Evolutionary conservation across 495 filamentous ascomycete species (phyloP), one percentile per base, ranked within the genome.

Genomic region (Haplographium delicatum): DNA sequence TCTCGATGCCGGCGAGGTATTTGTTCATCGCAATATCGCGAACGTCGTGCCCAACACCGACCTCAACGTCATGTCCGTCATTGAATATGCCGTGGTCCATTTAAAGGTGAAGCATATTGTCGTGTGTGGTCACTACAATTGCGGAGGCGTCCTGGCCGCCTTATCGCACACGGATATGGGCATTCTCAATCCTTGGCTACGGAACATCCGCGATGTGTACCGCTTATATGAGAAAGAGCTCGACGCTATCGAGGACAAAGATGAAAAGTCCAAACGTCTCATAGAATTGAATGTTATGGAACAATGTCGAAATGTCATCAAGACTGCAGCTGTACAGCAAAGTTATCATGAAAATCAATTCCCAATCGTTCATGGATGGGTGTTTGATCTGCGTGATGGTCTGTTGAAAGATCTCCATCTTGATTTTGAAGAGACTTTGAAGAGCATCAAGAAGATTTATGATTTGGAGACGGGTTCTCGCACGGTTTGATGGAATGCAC

Each of bases 1-100:
- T 30, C 65, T 82, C n/a, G 62, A 69, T 26, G 74, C 80, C 34
- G 80, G 80, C 40, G 78, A 82, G 44, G 72, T 73, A 45, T 82
- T 82, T 59, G 71, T 81, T 44, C 79, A 82, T 63, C 72, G 79
- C 60, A 82, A 82, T 71, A 82, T 83, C 54, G 80, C 79, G 50
- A 82, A 82, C 68, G 61, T 83, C 39, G 73, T 82, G 35, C 70
- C 72, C 62, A 74, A 72, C 61, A 78, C 69, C 35, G 77, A 81
- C 46, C 69, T 81, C 28, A 80, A 78, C 62, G 75, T 74, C 44
- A 78, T 83, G 71, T 75, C 70, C 65, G 80, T 81, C 54, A 78
- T 83, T 54, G 70, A 79, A 41, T 83, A 81, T 60, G 80, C 80
- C 23, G 77, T 82, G 6, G 60, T 67, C 51, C 72, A 82, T 50